Base-by-base conservation (phyloP, 805 yeast genomes). In the Candida vartiovaarae region DNA sequence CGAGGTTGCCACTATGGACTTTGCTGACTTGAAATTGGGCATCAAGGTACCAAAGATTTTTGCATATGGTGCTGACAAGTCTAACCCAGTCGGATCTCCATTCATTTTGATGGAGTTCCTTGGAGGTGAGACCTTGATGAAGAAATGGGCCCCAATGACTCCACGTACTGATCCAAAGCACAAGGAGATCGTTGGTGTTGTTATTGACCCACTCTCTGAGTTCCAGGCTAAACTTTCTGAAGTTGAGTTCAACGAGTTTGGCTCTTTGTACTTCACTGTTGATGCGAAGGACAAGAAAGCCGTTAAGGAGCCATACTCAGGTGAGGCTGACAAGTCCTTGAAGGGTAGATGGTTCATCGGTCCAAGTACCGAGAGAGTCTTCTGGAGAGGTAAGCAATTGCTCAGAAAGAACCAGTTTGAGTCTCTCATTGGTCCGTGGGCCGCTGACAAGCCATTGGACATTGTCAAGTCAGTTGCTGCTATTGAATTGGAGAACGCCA, bases 1-100 rank as follows among this genome's bases (percentile, higher is more conserved):
- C 60, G 99, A 91, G 64, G 96, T 82, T 42, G 99, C 99, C 23
- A 91, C 98, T 1, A 70, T 86, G 71, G 98, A 91, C 64, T 93
- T 85, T 62, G 71, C 82, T 43, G 62, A 70, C 32, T 63, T 75
- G 50, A 86, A 87, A 59, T 65, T 85, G 43, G 79, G 78, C 1
- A 62, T 84, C 39, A 72, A 75, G 25, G 85, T 85, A 36, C 97
- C 97, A 35, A 78, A 76, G 54, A 84, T 86, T 9, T 66, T 78
- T 43, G 70, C 76, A 58, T 84, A 79, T 57, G 87, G 88, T 46
- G 70, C 76, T 28, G 73, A 76, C 37, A 64, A 70, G 24, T 63
- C 75, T 38, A 91, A 90, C 60, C 72, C 79, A 10, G 57, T 90
- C 31, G 76, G 78, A 41, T 64, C 80, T 30, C 95, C 96, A 34